Evolutionary conservation across 768 basidiomycete species (phyloP).

Genomic region (Kwoniella botswanensis): DNA sequence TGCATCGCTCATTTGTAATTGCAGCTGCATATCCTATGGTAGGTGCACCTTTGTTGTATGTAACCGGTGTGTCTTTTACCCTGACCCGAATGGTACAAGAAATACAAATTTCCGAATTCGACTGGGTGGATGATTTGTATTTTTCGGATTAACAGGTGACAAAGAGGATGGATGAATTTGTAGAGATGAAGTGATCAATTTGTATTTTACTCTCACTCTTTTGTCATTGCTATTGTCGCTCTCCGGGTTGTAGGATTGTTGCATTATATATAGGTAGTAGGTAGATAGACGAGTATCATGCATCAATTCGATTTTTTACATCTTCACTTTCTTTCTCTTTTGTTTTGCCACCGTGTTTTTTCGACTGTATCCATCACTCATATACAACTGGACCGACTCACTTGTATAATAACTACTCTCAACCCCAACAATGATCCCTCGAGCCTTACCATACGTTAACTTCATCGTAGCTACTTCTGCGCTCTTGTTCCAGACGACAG

Average conservation of each 20-base stretch:
- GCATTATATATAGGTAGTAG: no score
- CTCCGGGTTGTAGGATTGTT: no score
- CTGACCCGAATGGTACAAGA: not conserved
- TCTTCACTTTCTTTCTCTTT: not conserved
- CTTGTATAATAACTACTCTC: not conserved
- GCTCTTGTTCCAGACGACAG: constrained; percentile 10
- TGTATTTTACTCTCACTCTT: constrained; percentile 13
- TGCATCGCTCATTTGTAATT: constrained; percentile 2
- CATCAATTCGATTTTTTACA: not conserved
- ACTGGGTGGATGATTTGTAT: constrained; percentile 5
- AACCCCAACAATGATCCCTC: constrained; percentile 18
- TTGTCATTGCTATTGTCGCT: not conserved
- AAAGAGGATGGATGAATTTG: not conserved
- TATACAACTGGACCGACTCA: not conserved
- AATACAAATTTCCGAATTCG: constrained; percentile 5
- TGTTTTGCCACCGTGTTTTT: not conserved
- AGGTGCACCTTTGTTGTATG: no score
- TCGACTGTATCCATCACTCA: not conserved
- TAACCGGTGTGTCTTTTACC: no score
- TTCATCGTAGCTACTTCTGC: constrained; percentile 23
- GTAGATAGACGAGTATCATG: not conserved
- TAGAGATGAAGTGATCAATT: constrained; percentile 7
- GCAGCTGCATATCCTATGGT: no score
- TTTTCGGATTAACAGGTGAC: constrained; percentile 6
- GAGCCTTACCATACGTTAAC: constrained; percentile 25